Conservation (phyloP, 2,329 filamentous ascomycete genomes). For the Epichloe gansuensis region DNA sequence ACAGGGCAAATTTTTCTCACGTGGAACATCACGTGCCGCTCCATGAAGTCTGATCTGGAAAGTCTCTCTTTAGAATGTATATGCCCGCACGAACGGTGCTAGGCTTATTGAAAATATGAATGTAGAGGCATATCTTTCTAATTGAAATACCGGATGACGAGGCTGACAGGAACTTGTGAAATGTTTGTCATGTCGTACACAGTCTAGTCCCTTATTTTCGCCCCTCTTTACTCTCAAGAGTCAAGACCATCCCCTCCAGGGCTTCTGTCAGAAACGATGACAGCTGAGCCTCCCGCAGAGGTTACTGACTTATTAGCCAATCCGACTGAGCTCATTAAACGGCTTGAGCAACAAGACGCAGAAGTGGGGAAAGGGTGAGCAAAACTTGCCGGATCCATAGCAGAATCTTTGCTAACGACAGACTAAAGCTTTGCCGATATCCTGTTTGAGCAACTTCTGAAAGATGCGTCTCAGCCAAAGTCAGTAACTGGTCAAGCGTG, state of each 20-base stretch:
- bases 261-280: conserved; percentile 7
- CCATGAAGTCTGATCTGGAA: neutral
- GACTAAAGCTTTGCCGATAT: conserved; percentile 19
- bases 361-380: conserved; percentile 25
- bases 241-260: neutral
- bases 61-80: neutral
- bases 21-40: conserved; percentile 18
- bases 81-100: neutral
- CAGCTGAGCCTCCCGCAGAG: conserved; percentile 12
- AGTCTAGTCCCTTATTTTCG: neutral
- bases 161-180: neutral
- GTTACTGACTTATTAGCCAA: conserved; percentile 22
- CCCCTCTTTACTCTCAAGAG: neutral
- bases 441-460: conserved; percentile 35
- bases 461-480: conserved; percentile 38
- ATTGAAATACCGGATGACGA: neutral
- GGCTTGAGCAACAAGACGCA: conserved; percentile 28
- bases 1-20: conserved; percentile 25
- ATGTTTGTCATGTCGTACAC: conserved; percentile 1
- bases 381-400: conserved; percentile 2
- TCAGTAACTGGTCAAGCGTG: conserved; percentile 43
- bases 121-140: neutral
- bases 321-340: conserved; percentile 25
- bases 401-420: conserved; percentile 3
- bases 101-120: neutral